Percentiles rank a stretch among this genome's conserved stretches.
These are phyloP conservation scores for Cokeromyces recurvatus DNA, from an alignment of 371 early-diverging fungal genomes.

Conservation along the genomic window DNA sequence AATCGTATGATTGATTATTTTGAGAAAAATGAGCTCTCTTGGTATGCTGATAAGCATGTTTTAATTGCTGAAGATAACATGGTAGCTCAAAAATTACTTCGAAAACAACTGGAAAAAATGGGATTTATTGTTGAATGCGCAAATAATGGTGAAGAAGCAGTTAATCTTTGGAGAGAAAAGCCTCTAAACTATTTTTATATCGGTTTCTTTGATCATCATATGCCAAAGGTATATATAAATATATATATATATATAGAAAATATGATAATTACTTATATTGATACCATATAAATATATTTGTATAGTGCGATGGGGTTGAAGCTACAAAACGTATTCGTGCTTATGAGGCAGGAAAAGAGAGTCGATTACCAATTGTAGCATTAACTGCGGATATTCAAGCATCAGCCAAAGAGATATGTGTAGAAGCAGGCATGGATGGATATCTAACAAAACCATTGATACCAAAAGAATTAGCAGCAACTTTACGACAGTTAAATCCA, in stretches of 20 bases:
- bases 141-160: constrained; percentile 46
- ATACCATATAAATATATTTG: not conserved
- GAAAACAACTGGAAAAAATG: constrained; percentile 44
- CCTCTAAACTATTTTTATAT: constrained; percentile 32
- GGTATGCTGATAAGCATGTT: constrained; percentile 32
- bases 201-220: constrained; percentile 50
- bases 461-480: constrained; percentile 34
- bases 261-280: not conserved
- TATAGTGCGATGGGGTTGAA: constrained; percentile 55
- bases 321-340: constrained; percentile 49
- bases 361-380: constrained; percentile 53
- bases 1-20: constrained; percentile 35
- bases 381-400: constrained; percentile 55
- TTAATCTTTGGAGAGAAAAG: constrained; percentile 29
- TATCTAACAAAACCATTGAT: constrained; percentile 59
- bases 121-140: constrained; percentile 45
- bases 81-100: constrained; percentile 42
- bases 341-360: constrained; percentile 9
- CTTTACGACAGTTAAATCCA: constrained; percentile 21
- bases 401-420: constrained; percentile 45
- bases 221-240: constrained; percentile 35
- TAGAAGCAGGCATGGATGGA: constrained; percentile 57
- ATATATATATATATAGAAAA: not conserved
- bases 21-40: constrained; percentile 24
- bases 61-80: constrained; percentile 49